Conservation (phyloP, 306 rosid species). For the Casuarina equisetifolia region DNA sequence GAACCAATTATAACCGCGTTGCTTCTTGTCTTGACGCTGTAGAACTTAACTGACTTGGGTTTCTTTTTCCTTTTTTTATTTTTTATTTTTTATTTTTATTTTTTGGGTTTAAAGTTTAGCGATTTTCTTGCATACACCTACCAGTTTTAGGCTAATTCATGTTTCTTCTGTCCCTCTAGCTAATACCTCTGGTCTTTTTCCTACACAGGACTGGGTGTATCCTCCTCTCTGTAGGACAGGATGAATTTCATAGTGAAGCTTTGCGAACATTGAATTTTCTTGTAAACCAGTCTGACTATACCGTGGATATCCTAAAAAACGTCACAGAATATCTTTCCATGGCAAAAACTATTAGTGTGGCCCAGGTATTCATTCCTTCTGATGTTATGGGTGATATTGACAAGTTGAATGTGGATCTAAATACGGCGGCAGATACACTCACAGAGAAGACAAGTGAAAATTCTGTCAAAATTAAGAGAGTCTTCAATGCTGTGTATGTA, state of each 20-base stretch:
- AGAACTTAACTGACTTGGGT: no score
- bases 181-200: constrained; percentile 31
- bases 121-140: background rate
- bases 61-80: no score
- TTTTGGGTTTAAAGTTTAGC: background rate
- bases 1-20: background rate
- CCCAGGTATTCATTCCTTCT: constrained; percentile 75
- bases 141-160: constrained; percentile 1
- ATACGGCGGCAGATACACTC: constrained; percentile 74
- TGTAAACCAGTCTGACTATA: constrained; percentile 92
- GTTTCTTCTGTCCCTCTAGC: background rate
- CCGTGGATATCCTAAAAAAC: constrained; percentile 75
- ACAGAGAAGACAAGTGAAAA: constrained; percentile 62
- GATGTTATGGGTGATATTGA: constrained; percentile 80
- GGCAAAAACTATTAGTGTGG: constrained; percentile 82
- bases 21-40: background rate
- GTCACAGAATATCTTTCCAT: constrained; percentile 91
- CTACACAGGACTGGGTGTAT: constrained; percentile 84
- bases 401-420: constrained; percentile 65
- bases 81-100: background rate
- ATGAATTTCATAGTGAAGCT: constrained; percentile 73
- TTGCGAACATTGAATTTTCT: constrained; percentile 72
- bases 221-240: constrained; percentile 83
- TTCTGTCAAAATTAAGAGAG: constrained; percentile 61
- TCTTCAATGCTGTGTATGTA: constrained; percentile 74